Evolutionary conservation across 140 eudicot species (phyloP), one percentile per base, ranked within the genome.

Genomic region (Ambrosia hybrid): DNA sequence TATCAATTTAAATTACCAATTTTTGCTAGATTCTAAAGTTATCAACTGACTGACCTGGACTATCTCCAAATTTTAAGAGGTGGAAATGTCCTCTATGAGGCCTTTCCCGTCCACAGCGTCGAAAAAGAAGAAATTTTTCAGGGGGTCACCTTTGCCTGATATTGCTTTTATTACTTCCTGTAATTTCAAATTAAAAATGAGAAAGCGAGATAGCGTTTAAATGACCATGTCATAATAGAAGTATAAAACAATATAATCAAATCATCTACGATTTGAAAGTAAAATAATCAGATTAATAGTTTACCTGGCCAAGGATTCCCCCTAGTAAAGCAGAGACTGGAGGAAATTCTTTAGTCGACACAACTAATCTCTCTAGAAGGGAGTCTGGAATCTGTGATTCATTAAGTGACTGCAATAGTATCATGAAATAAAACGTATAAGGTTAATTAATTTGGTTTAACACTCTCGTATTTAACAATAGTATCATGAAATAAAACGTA

Each of bases 271-370:
- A 62, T 36, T 62, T 3, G 3, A 21, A 21, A 21, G 26, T 1
- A 21, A 21, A 21, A 21, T 21, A 21, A 21, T 21, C 26, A 21
- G 0, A 21, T 21, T 0, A 15, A 53, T 10, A 66, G 10, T 33
- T 82, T 61, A 93, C 99, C 97, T 95, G 99, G 51, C 99, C 99
- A 2, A 95, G 92, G 68, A 95, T 91, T 65, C 99, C 99, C 13
- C 99, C 99, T 67, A 95, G 71, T 17, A 95, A 63, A 70, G 99
- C 97, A 82, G 97, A 88, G 51, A 95, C 95, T 2, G 97, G 99
- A 77, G 99, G 97, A 30, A 91, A 91, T 74, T 95, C 99, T 69
- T 70, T 61, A 36, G 80, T 71, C 37, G 90, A 89, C 51, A 75
- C 89, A 11, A 95, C 78, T 83, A 95, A 82, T 79, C 99, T 86